Base-by-base conservation (phyloP, 495 filamentous ascomycete genomes). In the Xylaria acuta region DNA sequence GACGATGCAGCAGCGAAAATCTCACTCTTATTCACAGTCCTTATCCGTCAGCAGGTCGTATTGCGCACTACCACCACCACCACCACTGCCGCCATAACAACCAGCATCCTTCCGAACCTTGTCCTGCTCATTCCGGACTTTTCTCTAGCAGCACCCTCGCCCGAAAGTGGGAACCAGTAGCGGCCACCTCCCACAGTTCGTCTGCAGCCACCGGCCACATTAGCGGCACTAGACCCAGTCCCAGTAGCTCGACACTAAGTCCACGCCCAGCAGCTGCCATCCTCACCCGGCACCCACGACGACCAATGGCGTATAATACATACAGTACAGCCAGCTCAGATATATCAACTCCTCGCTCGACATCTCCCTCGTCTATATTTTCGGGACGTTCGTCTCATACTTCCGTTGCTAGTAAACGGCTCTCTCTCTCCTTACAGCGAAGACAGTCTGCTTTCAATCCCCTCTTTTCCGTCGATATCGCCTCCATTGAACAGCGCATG, bases 401-500 rank as follows among this genome's bases (percentile, higher is more conserved):
- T 59, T 86, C 86, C 69, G 80, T 85, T 69, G 79, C 85, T 75
- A 87, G 80, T 68, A 86, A 89, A 81, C 85, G 84, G 71, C 80
- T 87, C 76, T 87, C 86, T 67, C 75, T 88, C 58, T 88, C 85
- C 63, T 75, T 83, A 12, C 77, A 80, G 54, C 76, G 86, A 69
- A 77, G 85, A 18, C 84, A 85, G 54, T 85, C 85, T 20, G 80
- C 82, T 34, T 79, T 86, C 36, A 88, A 89, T 80, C 87, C 86
- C 67, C 84, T 88, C 82, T 85, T 83, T 64, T 79, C 85, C 8
- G 83, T 87, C 70, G 86, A 88, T 69, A 80, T 86, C 41, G 34
- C 80, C n/a, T 83, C 85, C 72, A 85, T 88, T 64, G 85, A 88
- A 76, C 81, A 85, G 71, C 78, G 82, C 66, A 87, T 88, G 84